phyloP scores from a whole-genome alignment of 2,329 filamentous ascomycete genomes.

The Purpureocillium lavendulum region DNA sequence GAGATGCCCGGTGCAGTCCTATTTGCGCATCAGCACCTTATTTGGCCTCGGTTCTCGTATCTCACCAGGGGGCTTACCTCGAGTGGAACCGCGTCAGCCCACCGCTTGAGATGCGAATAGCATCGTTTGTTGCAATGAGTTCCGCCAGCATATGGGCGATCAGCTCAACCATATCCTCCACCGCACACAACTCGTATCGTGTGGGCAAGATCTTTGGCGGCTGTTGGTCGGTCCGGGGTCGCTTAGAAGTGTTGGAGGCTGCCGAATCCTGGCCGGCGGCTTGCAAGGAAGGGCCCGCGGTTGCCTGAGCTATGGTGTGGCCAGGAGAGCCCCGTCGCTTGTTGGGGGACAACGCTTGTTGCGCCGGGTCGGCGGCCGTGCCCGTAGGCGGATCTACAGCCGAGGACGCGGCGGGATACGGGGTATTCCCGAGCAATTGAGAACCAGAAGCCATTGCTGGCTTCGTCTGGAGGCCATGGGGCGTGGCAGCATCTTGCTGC shows the following conservation, averaged over 20 bases:
- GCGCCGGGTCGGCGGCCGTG: not conserved
- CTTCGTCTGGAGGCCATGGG: not conserved
- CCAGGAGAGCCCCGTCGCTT: slow-evolving; percentile 22
- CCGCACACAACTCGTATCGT: slow-evolving; percentile 72
- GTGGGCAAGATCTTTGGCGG: slow-evolving; percentile 55
- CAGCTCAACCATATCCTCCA: slow-evolving; percentile 80
- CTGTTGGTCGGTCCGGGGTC: slow-evolving; percentile 39
- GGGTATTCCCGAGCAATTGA: not conserved
- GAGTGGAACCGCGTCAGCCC: slow-evolving; percentile 93
- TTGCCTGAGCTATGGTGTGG: not conserved
- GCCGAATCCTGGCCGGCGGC: slow-evolving; percentile 6
- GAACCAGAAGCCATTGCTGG: not conserved
- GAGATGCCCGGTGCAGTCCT: slow-evolving; percentile 75
- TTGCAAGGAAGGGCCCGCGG: slow-evolving; percentile 1
- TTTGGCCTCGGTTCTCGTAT: not conserved
- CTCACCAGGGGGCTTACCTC: slow-evolving; percentile 43
- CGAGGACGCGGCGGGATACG: too few relatives aligned
- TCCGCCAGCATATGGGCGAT: slow-evolving; percentile 96
- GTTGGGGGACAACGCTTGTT: slow-evolving; percentile 17
- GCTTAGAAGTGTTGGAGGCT: slow-evolving; percentile 36
- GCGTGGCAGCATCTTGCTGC: not conserved
- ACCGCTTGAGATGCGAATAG: slow-evolving; percentile 63
- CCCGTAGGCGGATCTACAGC: too few relatives aligned
- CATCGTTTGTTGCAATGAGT: slow-evolving; percentile 89
- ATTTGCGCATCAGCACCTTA: slow-evolving; percentile 1